A percentile compares a stretch with the other conserved stretches of the same genome.
phyloP scores from a whole-genome alignment of 768 basidiomycete species.

The Tephrocybe sp. region DNA sequence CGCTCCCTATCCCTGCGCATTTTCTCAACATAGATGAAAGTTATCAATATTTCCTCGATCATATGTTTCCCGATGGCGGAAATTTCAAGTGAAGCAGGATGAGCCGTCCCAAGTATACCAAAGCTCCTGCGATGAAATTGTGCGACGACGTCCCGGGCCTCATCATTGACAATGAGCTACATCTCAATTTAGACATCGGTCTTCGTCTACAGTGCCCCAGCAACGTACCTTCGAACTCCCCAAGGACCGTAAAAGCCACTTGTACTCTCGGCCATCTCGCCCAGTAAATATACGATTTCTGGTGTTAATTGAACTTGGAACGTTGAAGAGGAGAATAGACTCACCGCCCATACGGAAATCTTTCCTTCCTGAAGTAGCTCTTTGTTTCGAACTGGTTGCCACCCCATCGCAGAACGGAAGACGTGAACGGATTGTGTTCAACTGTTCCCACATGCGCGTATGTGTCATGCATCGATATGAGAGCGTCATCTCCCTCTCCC shows the following conservation, averaged over 20 bases:
- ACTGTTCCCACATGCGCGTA: conserved; percentile 12
- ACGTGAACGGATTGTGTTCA: conserved; percentile 7
- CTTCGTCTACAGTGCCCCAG: not conserved
- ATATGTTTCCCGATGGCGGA: conserved; percentile 22
- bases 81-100: conserved; percentile 19
- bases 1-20: conserved; percentile 20
- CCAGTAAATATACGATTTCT: conserved; percentile 22
- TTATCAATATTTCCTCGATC: conserved; percentile 25
- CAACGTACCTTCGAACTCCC: conserved; percentile 8
- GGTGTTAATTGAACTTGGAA: not conserved
- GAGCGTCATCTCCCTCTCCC: not conserved
- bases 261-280: conserved; percentile 21
- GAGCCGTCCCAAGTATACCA: conserved; percentile 15
- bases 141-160: conserved; percentile 12
- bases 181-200: not conserved
- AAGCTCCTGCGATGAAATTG: conserved; percentile 12
- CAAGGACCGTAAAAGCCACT: conserved; percentile 16
- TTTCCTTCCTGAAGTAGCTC: conserved; percentile 25
- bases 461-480: conserved; percentile 10
- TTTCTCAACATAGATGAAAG: conserved; percentile 30
- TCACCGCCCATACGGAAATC: conserved; percentile 17
- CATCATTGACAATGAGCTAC: conserved; percentile 8
- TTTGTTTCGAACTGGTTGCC: conserved; percentile 24
- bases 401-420: conserved; percentile 28
- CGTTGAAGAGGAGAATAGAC: not conserved